Evolutionary conservation across 148 eudicot genomes (phyloP).

Genomic region (Fagopyrum esculentum): DNA sequence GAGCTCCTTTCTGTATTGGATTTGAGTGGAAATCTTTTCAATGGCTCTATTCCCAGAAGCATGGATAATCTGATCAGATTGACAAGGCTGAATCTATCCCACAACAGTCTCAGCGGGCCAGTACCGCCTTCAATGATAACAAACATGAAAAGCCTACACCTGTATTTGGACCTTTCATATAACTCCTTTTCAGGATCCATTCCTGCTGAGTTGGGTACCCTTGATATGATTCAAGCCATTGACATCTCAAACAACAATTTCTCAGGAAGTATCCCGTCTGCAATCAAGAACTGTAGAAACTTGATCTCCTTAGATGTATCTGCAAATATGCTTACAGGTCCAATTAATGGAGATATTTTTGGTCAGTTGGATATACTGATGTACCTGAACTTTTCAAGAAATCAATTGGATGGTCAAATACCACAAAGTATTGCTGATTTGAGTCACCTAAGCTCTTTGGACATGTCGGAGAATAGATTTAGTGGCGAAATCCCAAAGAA

Average conservation of each 20-base stretch:
- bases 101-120: slow-evolving; percentile 51
- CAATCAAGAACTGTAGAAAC: slow-evolving; percentile 58
- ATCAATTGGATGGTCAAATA: slow-evolving; percentile 49
- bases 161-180: slow-evolving; percentile 52
- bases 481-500: slow-evolving; percentile 56
- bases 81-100: slow-evolving; percentile 54
- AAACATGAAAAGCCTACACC: slow-evolving; percentile 51
- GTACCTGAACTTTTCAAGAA: slow-evolving; percentile 58
- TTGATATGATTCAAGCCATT: slow-evolving; percentile 73
- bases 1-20: slow-evolving; percentile 51
- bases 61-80: slow-evolving; percentile 39
- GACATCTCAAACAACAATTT: slow-evolving; percentile 71
- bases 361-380: slow-evolving; percentile 27
- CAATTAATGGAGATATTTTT: slow-evolving; percentile 31
- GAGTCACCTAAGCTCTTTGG: slow-evolving; percentile 39
- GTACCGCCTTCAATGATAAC: slow-evolving; percentile 47
- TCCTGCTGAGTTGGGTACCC: slow-evolving; percentile 55
- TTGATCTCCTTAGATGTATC: slow-evolving; percentile 61
- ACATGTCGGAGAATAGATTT: slow-evolving; percentile 58
- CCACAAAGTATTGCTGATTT: slow-evolving; percentile 47
- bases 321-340: slow-evolving; percentile 47
- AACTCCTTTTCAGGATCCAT: slow-evolving; percentile 46
- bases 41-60: slow-evolving; percentile 46
- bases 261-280: slow-evolving; percentile 53
- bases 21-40: slow-evolving; percentile 61